Evolutionary conservation across 129 eudicot species (phyloP).

Genomic region (Flaveria trinervia): DNA sequence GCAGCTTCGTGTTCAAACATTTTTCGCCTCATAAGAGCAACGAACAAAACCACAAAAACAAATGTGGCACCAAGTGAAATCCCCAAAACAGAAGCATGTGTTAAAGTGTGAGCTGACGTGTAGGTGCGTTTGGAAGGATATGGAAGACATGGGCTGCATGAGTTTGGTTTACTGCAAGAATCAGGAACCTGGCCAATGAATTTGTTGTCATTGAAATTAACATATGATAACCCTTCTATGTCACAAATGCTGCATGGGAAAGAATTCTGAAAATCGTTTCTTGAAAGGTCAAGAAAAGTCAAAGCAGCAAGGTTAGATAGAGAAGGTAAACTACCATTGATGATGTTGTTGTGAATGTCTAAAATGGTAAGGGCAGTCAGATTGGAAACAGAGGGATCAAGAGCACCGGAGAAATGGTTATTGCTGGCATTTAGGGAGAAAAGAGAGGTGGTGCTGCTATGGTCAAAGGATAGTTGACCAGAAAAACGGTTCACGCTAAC

Average conservation of each 20-base stretch:
- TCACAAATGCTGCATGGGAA: conserved; percentile 75
- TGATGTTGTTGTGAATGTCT: conserved; percentile 74
- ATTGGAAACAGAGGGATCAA: conserved; percentile 60
- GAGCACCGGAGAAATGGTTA: conserved; percentile 60
- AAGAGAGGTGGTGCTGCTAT: conserved; percentile 53
- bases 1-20: conserved; percentile 40
- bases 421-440: conserved; percentile 73
- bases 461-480: conserved; percentile 48
- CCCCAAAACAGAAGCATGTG: conserved; percentile 58
- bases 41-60: conserved; percentile 44
- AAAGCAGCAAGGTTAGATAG: conserved; percentile 60
- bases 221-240: conserved; percentile 59
- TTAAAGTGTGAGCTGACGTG: conserved; percentile 29
- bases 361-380: conserved; percentile 65
- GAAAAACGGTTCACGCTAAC: conserved; percentile 72
- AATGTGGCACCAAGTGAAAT: conserved; percentile 42
- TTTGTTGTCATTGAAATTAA: conserved; percentile 58
- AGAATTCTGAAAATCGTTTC: conserved; percentile 49
- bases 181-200: conserved; percentile 60
- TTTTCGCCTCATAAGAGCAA: conserved; percentile 44
- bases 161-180: conserved; percentile 47
- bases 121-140: conserved; percentile 34
- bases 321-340: conserved; percentile 67
- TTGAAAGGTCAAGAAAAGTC: conserved; percentile 84
- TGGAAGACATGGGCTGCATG: conserved; percentile 42